Conservation (phyloP, 2,329 filamentous ascomycete genomes). For the Claviceps paspali region DNA sequence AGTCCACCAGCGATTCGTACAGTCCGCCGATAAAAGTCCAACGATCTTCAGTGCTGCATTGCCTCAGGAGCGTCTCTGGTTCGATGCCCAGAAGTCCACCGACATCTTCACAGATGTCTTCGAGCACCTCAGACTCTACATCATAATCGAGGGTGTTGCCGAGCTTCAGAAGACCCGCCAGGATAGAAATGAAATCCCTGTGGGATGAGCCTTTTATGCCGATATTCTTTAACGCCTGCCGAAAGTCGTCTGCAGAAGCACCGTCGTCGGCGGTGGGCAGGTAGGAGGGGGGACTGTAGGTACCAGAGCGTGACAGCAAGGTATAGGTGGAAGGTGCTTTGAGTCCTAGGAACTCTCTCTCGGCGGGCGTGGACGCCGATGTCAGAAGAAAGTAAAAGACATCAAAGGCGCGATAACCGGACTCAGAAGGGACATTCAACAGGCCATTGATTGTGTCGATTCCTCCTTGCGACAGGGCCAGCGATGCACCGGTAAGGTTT, state of each 20-base stretch:
- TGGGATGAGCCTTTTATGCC: conserved; percentile 81
- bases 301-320: conserved; percentile 68
- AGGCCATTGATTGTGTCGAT: conserved; percentile 74
- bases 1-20: conserved; percentile 90
- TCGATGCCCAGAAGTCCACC: conserved; percentile 75
- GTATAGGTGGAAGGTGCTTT: conserved; percentile 63
- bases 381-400: conserved; percentile 96
- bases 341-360: conserved; percentile 76
- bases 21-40: conserved; percentile 69
- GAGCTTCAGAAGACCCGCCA: conserved; percentile 79
- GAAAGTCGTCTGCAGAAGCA: conserved; percentile 86
- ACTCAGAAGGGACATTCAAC: conserved; percentile 60
- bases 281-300: conserved; percentile 74
- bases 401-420: conserved; percentile 84
- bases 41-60: conserved; percentile 74
- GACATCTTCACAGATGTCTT: conserved; percentile 81
- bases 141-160: conserved; percentile 79
- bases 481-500: conserved; percentile 56
- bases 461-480: conserved; percentile 73
- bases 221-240: conserved; percentile 71
- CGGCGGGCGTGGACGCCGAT: conserved; percentile 74
- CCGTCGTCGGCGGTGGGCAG: conserved; percentile 85
- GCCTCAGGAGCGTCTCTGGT: conserved; percentile 61
- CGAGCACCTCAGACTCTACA: conserved; percentile 69
- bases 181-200: conserved; percentile 67